Conservation (phyloP, 768 basidiomycete species). For the Aureoboletus auriporus region DNA sequence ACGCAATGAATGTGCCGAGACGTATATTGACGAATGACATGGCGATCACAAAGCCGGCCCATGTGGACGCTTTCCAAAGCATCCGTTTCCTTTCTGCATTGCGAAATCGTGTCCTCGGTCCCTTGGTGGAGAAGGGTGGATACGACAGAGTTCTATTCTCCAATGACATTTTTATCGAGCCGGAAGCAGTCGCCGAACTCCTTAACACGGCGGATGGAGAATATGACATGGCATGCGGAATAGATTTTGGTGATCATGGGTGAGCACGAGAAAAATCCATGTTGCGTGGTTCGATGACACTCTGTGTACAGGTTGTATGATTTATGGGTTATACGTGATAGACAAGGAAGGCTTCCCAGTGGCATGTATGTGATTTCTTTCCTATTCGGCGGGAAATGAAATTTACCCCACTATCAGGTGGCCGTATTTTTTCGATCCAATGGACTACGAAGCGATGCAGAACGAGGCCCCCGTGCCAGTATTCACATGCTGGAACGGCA, state of each 20-base stretch:
- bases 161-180: slow-evolving; percentile 40
- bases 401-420: slow-evolving; percentile 14
- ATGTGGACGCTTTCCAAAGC: background rate
- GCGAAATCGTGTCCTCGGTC: slow-evolving; percentile 26
- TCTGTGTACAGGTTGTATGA: slow-evolving; percentile 16
- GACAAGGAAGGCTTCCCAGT: slow-evolving; percentile 10
- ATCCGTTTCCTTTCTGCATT: slow-evolving; percentile 9
- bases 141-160: slow-evolving; percentile 39
- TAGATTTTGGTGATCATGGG: slow-evolving; percentile 34
- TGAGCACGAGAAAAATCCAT: slow-evolving; percentile 15
- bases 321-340: slow-evolving; percentile 22
- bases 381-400: too few species aligned
- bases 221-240: too few species aligned
- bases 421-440: slow-evolving; percentile 41
- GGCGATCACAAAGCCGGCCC: slow-evolving; percentile 7
- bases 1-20: background rate
- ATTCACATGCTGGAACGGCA: slow-evolving; percentile 45
- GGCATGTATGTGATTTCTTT: slow-evolving; percentile 6
- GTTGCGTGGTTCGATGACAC: background rate
- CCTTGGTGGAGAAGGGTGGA: slow-evolving; percentile 33
- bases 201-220: too few species aligned
- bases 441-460: slow-evolving; percentile 32
- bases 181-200: slow-evolving; percentile 30
- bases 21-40: slow-evolving; percentile 12
- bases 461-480: slow-evolving; percentile 40